A percentile compares a stretch with the other conserved stretches of the same genome.
These are phyloP conservation scores for Ceratocystiopsis minuta DNA, from an alignment of 2,329 filamentous ascomycete species.

Conservation along the genomic window DNA sequence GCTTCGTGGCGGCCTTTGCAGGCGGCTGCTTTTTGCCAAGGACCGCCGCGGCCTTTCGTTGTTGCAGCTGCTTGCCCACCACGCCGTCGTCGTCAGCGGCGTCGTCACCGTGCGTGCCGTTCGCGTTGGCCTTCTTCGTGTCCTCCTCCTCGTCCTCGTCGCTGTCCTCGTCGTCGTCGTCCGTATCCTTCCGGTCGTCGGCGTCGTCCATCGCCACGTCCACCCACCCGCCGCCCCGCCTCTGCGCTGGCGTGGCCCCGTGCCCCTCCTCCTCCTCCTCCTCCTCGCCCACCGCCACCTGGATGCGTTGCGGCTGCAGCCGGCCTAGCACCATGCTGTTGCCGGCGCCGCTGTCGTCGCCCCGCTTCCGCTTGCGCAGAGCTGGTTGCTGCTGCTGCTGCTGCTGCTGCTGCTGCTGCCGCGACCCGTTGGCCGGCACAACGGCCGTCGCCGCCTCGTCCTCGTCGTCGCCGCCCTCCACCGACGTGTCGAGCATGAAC, in stretches of 20 bases:
- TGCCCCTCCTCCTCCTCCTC: conserved; percentile 6
- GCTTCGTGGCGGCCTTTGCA: conserved; percentile 9
- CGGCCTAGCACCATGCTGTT: conserved; percentile 30
- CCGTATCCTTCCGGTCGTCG: conserved; percentile 22
- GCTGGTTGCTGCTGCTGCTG: not conserved
- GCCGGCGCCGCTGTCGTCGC: conserved; percentile 31
- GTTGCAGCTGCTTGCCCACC: not conserved
- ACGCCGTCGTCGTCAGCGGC: conserved; percentile 11
- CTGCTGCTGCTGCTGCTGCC: conserved; percentile 9
- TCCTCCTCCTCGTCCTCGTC: not conserved
- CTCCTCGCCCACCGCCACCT: conserved; percentile 13
- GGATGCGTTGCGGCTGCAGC: conserved; percentile 25
- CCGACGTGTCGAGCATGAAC: conserved; percentile 76
- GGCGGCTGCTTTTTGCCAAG: not conserved
- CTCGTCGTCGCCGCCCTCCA: conserved; percentile 25
- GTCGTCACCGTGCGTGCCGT: not conserved
- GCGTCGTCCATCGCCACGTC: conserved; percentile 17
- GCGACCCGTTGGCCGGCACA: too few species aligned
- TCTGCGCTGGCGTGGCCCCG: too few species aligned
- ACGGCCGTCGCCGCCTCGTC: too few species aligned
- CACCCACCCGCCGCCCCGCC: conserved; percentile 19
- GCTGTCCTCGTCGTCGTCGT: conserved; percentile 5
- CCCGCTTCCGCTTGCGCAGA: conserved; percentile 36
- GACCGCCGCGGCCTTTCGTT: too few species aligned
- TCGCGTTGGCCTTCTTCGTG: not conserved